These are phyloP conservation scores for Podaxis mareebaensis DNA, from an alignment of 768 basidiomycete species.

Conservation along the genomic window DNA sequence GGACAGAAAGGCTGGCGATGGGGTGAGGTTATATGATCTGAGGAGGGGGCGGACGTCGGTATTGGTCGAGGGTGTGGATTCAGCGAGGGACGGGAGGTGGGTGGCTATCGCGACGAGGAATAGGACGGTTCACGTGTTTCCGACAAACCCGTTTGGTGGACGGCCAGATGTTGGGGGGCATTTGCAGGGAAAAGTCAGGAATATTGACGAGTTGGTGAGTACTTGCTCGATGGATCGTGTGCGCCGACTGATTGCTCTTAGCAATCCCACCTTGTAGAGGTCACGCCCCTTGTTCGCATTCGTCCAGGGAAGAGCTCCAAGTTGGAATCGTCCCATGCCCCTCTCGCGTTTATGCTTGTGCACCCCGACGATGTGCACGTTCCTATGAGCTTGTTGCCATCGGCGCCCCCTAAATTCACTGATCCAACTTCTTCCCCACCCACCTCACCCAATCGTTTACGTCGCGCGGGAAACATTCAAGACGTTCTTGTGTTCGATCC, in stretches of 20 bases:
- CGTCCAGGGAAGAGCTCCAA: conserved; percentile 21
- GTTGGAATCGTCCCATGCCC: conserved; percentile 22
- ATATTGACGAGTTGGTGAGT: conserved; percentile 50
- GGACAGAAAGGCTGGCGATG: conserved; percentile 4
- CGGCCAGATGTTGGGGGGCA: conserved; percentile 62
- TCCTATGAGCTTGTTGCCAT: conserved; percentile 41
- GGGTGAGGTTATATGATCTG: conserved; percentile 54
- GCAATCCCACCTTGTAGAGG: conserved; percentile 53
- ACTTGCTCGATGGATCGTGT: neutral
- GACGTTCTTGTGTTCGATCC: conserved; percentile 74
- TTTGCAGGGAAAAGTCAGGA: conserved; percentile 56
- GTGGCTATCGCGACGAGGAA: conserved; percentile 65
- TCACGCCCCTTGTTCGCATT: conserved; percentile 59
- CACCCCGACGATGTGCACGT: conserved; percentile 33
- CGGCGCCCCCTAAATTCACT: conserved; percentile 10
- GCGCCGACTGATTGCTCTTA: conserved; percentile 21
- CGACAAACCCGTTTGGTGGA: conserved; percentile 77
- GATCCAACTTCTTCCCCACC: conserved; percentile 25
- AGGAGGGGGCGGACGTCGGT: conserved; percentile 72
- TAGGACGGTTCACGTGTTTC: conserved; percentile 70
- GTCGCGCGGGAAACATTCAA: conserved; percentile 50
- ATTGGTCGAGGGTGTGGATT: conserved; percentile 54
- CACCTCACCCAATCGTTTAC: conserved; percentile 29
- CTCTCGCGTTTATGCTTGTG: conserved; percentile 61
- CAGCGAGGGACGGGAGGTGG: conserved; percentile 65